Conservation (phyloP, 331 rosid genomes). For the Saraca asoca region DNA sequence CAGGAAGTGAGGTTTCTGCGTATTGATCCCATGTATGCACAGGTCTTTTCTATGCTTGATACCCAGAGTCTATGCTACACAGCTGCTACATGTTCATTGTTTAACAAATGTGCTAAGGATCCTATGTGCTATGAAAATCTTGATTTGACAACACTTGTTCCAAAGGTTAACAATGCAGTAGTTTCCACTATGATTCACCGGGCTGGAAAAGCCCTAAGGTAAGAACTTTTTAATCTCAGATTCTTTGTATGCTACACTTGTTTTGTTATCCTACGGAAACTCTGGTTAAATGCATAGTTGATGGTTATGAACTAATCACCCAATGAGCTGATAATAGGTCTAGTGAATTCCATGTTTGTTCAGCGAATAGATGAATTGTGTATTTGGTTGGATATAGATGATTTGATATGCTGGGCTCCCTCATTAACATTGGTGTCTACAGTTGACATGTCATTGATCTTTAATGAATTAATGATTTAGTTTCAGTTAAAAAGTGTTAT, state of each 20-base stretch:
- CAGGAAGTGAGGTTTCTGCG: slow-evolving; percentile 24
- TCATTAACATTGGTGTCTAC: slow-evolving; percentile 18
- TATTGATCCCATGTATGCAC: slow-evolving; percentile 36
- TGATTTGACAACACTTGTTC: slow-evolving; percentile 78
- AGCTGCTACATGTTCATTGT: slow-evolving; percentile 83
- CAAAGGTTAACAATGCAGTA: slow-evolving; percentile 93
- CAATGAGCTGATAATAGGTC: neutral
- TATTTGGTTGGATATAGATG: slow-evolving; percentile 18
- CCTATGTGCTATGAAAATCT: slow-evolving; percentile 81
- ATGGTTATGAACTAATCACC: slow-evolving; percentile 8
- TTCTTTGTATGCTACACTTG: slow-evolving; percentile 18
- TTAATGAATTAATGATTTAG: slow-evolving; percentile 9
- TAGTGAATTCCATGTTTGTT: neutral
- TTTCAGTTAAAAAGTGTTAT: neutral
- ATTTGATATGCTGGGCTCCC: slow-evolving; percentile 29
- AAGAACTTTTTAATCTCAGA: slow-evolving; percentile 26
- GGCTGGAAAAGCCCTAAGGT: slow-evolving; percentile 85
- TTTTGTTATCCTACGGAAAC: neutral
- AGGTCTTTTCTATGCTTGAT: slow-evolving; percentile 98
- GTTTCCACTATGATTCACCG: slow-evolving; percentile 95
- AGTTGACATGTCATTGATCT: neutral
- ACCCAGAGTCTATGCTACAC: slow-evolving; percentile 89
- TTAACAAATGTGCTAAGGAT: slow-evolving; percentile 90
- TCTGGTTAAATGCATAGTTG: slow-evolving; percentile 3
- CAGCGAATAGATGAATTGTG: neutral